Percentiles rank a stretch among this genome's conserved stretches.
phyloP scores from a whole-genome alignment of 2,329 filamentous ascomycete genomes.

The Grosmannia huntii region DNA sequence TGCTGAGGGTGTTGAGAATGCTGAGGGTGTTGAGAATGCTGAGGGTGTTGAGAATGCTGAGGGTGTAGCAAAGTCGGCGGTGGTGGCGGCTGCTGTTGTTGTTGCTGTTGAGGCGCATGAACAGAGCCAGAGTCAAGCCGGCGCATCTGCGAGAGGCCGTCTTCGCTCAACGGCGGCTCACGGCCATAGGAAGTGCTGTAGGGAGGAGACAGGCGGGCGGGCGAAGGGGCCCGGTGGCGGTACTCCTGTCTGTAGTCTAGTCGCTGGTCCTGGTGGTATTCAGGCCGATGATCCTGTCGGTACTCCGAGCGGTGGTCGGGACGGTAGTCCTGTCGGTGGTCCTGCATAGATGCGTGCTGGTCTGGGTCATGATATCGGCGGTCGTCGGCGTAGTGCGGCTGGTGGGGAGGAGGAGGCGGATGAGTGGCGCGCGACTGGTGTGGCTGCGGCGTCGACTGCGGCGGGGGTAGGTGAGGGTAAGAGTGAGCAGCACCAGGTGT shows the following conservation, averaged over 20 bases:
- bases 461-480: conserved; percentile 1
- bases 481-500: not conserved
- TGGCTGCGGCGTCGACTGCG: not conserved
- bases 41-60: conserved; percentile 2
- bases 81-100: not conserved
- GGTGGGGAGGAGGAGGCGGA: conserved; percentile 26
- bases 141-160: not conserved
- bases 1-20: conserved; percentile 8
- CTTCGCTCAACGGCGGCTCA: not conserved
- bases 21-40: not conserved
- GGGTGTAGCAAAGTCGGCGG: not conserved
- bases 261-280: not conserved
- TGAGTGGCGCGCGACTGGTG: conserved; percentile 9
- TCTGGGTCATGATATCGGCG: conserved; percentile 46
- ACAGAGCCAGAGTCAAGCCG: not conserved
- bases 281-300: conserved; percentile 2
- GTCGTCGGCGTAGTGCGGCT: conserved; percentile 30
- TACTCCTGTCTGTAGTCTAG: conserved; percentile 3
- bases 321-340: conserved; percentile 24
- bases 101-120: not conserved
- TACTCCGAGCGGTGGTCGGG: not conserved
- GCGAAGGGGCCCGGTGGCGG: not conserved
- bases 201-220: not conserved
- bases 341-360: conserved; percentile 40
- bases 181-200: not conserved